Percentiles rank a stretch among this genome's conserved stretches.
phyloP scores from a whole-genome alignment of 208 protist genomes.

The Acanthamoeba culbertsoni region DNA sequence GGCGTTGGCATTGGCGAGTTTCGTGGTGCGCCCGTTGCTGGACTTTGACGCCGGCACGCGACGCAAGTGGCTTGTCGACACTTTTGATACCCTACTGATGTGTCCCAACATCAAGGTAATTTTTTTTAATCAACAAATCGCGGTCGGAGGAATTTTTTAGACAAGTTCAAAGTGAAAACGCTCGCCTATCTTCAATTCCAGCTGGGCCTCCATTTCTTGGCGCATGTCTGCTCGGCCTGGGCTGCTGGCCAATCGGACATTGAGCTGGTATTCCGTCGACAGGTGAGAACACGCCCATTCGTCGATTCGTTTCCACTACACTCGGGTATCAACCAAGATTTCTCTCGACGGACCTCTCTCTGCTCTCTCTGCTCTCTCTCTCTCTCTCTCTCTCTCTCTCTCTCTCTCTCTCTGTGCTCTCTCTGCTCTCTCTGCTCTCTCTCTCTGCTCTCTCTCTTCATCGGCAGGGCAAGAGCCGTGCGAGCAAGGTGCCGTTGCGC shows the following conservation, averaged over 20 bases:
- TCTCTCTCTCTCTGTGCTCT: not conserved
- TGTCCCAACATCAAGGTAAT: not conserved
- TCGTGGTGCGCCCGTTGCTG: not conserved
- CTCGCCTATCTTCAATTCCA: not conserved
- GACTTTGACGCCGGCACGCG: not conserved
- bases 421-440: not conserved
- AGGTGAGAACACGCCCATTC: not conserved
- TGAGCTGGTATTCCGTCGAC: constrained; percentile 21
- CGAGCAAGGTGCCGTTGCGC: constrained; percentile 17
- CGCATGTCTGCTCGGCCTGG: not conserved
- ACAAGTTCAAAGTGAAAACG: no score
- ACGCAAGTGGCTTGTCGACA: constrained; percentile 34
- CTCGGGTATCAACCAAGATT: no score
- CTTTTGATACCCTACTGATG: constrained; percentile 35
- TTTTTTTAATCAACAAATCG: not conserved
- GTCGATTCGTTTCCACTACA: no score
- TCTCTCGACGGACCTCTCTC: no score
- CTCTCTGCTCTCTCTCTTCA: not conserved
- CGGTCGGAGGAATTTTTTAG: not conserved
- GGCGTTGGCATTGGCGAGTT: not conserved
- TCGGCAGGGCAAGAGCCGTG: not conserved
- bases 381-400: not conserved
- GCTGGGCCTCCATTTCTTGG: constrained; percentile 45
- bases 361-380: no score
- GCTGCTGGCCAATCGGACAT: not conserved